These are phyloP conservation scores for Ceratocystiopsis sp. DNA, from an alignment of 2,329 filamentous ascomycete genomes.

Conservation along the genomic window DNA sequence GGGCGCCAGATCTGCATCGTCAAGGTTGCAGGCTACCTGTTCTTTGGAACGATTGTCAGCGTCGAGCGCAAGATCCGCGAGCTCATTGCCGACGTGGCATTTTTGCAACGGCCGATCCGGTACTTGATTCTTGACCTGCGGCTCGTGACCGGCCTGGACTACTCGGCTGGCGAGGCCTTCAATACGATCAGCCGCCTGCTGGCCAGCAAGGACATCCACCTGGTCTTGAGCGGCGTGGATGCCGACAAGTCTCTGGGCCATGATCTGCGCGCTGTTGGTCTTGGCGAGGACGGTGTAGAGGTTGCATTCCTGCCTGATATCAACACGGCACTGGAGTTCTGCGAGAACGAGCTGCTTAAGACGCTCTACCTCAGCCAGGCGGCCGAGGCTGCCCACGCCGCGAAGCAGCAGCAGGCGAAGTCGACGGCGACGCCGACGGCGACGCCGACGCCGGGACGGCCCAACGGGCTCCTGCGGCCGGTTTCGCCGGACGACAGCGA, in stretches of 20 bases:
- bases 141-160: slow-evolving; percentile 84
- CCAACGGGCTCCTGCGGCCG: not conserved
- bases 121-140: slow-evolving; percentile 80
- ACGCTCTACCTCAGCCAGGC: slow-evolving; percentile 59
- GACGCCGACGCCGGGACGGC: too few species aligned
- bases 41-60: slow-evolving; percentile 93
- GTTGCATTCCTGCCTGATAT: slow-evolving; percentile 75
- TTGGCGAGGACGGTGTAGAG: slow-evolving; percentile 55
- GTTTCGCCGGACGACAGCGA: not conserved
- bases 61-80: slow-evolving; percentile 78
- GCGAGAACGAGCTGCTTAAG: slow-evolving; percentile 84
- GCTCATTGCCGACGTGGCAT: slow-evolving; percentile 68
- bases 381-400: slow-evolving; percentile 24
- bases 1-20: slow-evolving; percentile 80
- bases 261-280: slow-evolving; percentile 66
- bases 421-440: too few species aligned
- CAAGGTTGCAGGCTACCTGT: slow-evolving; percentile 88
- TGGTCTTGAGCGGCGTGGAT: slow-evolving; percentile 71
- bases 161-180: slow-evolving; percentile 90
- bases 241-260: slow-evolving; percentile 58
- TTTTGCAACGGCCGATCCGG: slow-evolving; percentile 61
- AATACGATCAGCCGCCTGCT: slow-evolving; percentile 79
- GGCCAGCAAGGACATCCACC: slow-evolving; percentile 55
- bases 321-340: slow-evolving; percentile 84
- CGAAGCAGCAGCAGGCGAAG: too few species aligned